Evolutionary conservation across 495 filamentous ascomycete species (phyloP).

Genomic region (Staphylotrichum tortipilum): DNA sequence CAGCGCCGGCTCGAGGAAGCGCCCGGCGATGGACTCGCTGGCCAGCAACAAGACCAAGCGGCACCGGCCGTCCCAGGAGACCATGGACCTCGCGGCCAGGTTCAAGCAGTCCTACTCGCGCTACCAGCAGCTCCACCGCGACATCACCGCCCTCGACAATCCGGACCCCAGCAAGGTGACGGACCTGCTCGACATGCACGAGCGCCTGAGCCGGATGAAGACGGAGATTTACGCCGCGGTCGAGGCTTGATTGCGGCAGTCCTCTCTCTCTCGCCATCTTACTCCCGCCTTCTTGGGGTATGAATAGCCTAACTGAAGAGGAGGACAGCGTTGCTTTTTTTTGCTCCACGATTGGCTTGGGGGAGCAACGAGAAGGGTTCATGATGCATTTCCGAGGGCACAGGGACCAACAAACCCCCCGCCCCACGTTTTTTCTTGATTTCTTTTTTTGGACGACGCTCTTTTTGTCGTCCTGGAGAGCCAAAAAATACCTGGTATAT

Average conservation of each 20-base stretch:
- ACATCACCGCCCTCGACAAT: slow-evolving; percentile 43
- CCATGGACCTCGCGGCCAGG: slow-evolving; percentile 46
- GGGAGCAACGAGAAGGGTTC: too few species aligned
- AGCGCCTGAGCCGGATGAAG: slow-evolving; percentile 54
- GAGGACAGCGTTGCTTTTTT: too few species aligned
- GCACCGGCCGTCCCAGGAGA: slow-evolving; percentile 27
- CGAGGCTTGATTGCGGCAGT: neutral
- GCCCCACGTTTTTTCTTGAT: too few species aligned
- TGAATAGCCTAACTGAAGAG: too few species aligned
- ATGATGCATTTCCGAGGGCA: too few species aligned
- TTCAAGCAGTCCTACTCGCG: slow-evolving; percentile 57
- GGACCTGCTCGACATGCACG: slow-evolving; percentile 52
- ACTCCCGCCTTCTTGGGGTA: too few species aligned
- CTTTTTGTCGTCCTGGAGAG: too few species aligned
- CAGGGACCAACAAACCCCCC: too few species aligned
- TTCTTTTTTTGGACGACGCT: too few species aligned
- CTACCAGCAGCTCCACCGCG: slow-evolving; percentile 54
- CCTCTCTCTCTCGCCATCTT: too few species aligned
- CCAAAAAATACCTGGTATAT: too few species aligned
- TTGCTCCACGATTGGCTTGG: too few species aligned
- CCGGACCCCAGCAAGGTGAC: slow-evolving; percentile 50
- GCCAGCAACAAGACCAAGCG: slow-evolving; percentile 29
- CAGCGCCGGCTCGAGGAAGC: slow-evolving; percentile 28
- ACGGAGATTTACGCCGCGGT: slow-evolving; percentile 46
- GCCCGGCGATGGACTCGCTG: slow-evolving; percentile 23